A percentile compares a stretch with the other conserved stretches of the same genome.
Conservation (phyloP, 768 basidiomycete genomes). For the Collybiopsis luxurians region DNA sequence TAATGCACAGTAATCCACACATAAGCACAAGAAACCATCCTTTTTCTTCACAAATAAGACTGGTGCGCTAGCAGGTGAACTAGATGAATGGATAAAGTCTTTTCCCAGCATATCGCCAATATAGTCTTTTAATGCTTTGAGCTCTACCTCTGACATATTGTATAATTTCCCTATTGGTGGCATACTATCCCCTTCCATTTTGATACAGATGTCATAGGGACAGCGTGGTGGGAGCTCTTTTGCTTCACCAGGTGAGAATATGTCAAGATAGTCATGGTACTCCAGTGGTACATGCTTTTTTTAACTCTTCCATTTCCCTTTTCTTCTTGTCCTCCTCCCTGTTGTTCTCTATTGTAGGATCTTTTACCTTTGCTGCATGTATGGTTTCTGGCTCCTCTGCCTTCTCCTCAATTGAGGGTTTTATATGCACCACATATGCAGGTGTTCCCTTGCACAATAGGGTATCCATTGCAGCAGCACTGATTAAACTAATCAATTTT, state of each 20-base stretch:
- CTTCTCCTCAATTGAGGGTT: too few relatives aligned
- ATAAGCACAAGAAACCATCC: slow-evolving; percentile 17
- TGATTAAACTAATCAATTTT: too few relatives aligned
- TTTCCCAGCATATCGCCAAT: not conserved
- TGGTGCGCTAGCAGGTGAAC: slow-evolving; percentile 11
- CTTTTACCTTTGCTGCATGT: too few relatives aligned
- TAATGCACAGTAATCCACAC: slow-evolving; percentile 19
- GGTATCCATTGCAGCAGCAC: too few relatives aligned
- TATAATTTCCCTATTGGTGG: too few relatives aligned
- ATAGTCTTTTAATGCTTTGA: not conserved
- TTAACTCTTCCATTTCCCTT: not conserved
- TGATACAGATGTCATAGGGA: too few relatives aligned
- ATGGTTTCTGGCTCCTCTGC: too few relatives aligned
- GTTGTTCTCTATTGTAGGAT: not conserved
- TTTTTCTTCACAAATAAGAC: too few relatives aligned
- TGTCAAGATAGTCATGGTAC: not conserved
- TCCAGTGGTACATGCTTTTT: not conserved
- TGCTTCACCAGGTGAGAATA: too few relatives aligned
- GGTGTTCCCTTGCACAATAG: too few relatives aligned
- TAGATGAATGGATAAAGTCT: not conserved
- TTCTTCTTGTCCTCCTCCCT: not conserved
- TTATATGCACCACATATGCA: too few relatives aligned
- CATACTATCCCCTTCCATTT: too few relatives aligned
- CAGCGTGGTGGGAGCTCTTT: not conserved
- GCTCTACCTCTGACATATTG: not conserved